Percentiles rank a stretch among this genome's conserved stretches.
phyloP scores from a whole-genome alignment of 768 basidiomycete species.

The Leccinum subgranulosum region DNA sequence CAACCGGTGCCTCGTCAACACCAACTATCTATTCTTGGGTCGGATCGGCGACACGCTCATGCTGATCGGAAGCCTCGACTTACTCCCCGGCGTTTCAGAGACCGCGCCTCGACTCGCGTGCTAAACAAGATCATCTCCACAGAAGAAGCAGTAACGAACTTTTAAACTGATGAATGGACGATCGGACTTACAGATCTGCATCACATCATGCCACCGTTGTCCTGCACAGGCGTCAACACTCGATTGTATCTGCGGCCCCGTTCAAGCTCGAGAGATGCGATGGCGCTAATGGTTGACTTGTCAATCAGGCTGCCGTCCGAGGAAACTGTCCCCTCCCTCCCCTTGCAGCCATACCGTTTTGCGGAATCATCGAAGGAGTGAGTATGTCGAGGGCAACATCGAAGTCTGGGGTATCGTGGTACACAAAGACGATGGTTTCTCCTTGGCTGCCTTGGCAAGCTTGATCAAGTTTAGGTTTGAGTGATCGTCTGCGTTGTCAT shows the following conservation, averaged over 20 bases:
- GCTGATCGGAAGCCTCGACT: conserved; percentile 48
- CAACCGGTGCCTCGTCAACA: conserved; percentile 55
- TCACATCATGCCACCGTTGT: conserved; percentile 34
- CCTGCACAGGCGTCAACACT: conserved; percentile 52
- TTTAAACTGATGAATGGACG: neutral
- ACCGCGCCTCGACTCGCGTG: conserved; percentile 51
- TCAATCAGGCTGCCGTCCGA: conserved; percentile 46
- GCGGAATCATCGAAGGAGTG: neutral
- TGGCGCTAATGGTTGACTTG: conserved; percentile 28
- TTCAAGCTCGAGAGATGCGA: conserved; percentile 36
- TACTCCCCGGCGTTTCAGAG: conserved; percentile 53
- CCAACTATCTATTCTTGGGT: conserved; percentile 50
- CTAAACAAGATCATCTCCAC: conserved; percentile 50
- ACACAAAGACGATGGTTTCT: conserved; percentile 1
- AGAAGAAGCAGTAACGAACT: conserved; percentile 37
- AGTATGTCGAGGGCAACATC: conserved; percentile 3
- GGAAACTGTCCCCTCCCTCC: conserved; percentile 40
- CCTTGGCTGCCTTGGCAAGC: neutral
- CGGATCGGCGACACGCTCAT: conserved; percentile 46
- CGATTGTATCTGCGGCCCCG: conserved; percentile 47
- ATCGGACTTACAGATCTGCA: conserved; percentile 43
- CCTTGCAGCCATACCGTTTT: conserved; percentile 18
- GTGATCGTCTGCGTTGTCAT: neutral
- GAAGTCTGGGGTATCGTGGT: neutral
- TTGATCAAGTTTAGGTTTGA: neutral